phyloP scores from a whole-genome alignment of 2,329 filamentous ascomycete species.

The Rutstroemia sydowiana region DNA sequence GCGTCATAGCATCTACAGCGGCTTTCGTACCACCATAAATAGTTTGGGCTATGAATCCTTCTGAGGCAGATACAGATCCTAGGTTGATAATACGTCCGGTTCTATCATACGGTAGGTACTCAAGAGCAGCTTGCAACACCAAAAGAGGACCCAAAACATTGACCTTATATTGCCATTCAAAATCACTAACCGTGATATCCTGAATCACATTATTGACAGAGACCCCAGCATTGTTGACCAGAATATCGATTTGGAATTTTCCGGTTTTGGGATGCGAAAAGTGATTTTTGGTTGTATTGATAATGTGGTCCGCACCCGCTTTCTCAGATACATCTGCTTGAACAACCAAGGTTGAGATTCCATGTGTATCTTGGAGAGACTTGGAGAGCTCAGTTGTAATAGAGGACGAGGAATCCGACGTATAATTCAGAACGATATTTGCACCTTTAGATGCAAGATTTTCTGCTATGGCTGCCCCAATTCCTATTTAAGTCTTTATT shows the following conservation, averaged over 20 bases:
- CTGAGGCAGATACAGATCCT: slow-evolving; percentile 47
- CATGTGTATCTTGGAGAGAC: slow-evolving; percentile 48
- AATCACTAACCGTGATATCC: slow-evolving; percentile 57
- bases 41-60: slow-evolving; percentile 51
- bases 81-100: slow-evolving; percentile 58
- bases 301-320: slow-evolving; percentile 50
- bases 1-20: slow-evolving; percentile 61
- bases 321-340: slow-evolving; percentile 65
- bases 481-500: too few species aligned
- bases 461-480: slow-evolving; percentile 55
- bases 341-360: slow-evolving; percentile 52
- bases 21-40: slow-evolving; percentile 62
- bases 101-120: slow-evolving; percentile 62
- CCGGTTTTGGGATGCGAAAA: slow-evolving; percentile 42
- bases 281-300: slow-evolving; percentile 50
- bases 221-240: slow-evolving; percentile 81
- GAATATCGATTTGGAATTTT: slow-evolving; percentile 66
- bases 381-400: slow-evolving; percentile 46
- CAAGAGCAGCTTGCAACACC: slow-evolving; percentile 64
- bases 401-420: slow-evolving; percentile 50
- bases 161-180: slow-evolving; percentile 65
- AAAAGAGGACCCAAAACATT: slow-evolving; percentile 79
- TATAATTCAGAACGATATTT: slow-evolving; percentile 58
- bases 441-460: slow-evolving; percentile 65
- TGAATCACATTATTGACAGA: slow-evolving; percentile 57